phyloP scores from a whole-genome alignment of 192 early-diverging fungal species.

The Chytriomyces confervae region DNA sequence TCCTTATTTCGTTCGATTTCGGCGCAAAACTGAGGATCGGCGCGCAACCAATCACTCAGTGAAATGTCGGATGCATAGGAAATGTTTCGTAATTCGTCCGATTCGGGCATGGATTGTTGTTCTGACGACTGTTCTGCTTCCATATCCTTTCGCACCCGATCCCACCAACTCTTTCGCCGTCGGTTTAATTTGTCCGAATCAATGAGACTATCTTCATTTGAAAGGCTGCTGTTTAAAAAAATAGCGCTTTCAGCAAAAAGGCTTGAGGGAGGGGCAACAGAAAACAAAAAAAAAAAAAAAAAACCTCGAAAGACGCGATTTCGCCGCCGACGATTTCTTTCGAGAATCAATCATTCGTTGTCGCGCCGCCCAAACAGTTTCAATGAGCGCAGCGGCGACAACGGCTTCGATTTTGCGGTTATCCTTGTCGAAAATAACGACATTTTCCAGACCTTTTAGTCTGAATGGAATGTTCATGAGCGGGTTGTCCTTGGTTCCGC shows the following conservation, averaged over 20 bases:
- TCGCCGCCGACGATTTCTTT: not conserved
- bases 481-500: slow-evolving; percentile 23
- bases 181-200: too few species aligned
- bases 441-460: slow-evolving; percentile 9
- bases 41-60: not conserved
- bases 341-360: not conserved
- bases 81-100: not conserved
- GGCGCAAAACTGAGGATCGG: not conserved
- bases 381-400: not conserved
- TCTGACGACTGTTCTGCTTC: too few species aligned
- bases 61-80: not conserved
- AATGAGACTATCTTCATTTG: too few species aligned
- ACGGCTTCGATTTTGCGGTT: not conserved
- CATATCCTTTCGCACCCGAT: not conserved
- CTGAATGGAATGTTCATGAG: not conserved
- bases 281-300: too few species aligned
- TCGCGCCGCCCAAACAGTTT: slow-evolving; percentile 21
- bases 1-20: not conserved
- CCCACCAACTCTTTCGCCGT: slow-evolving; percentile 20
- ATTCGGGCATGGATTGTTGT: too few species aligned
- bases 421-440: slow-evolving; percentile 10
- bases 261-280: not conserved
- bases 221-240: too few species aligned
- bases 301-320: too few species aligned
- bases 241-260: not conserved